Conservation (phyloP, 495 filamentous ascomycete species). For the Tuber brumale region DNA sequence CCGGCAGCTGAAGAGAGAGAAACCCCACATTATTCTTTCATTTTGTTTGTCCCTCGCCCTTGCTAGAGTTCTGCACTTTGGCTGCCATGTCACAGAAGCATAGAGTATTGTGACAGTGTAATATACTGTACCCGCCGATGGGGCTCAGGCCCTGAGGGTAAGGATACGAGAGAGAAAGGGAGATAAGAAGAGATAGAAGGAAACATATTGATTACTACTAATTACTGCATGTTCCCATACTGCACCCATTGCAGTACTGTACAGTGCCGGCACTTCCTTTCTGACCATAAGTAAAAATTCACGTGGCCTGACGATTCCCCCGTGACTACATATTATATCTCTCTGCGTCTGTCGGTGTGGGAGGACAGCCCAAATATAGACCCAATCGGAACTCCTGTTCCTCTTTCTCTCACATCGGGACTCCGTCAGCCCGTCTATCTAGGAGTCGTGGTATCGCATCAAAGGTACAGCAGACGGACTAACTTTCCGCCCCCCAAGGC, state of each 20-base stretch:
- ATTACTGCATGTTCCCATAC: not conserved
- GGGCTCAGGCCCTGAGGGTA: not conserved
- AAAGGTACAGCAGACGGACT: not conserved
- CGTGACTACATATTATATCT: not conserved
- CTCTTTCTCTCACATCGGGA: not conserved
- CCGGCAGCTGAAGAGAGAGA: not conserved
- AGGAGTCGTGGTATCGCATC: not conserved
- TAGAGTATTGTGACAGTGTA: not conserved
- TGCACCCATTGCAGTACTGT: not conserved
- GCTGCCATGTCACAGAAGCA: not conserved
- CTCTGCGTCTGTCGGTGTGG: not conserved
- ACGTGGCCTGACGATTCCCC: not conserved
- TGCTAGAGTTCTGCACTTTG: not conserved
- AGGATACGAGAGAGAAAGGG: not conserved
- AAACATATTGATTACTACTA: not conserved
- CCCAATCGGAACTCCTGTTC: not conserved
- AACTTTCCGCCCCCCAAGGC: not conserved
- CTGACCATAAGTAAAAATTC: not conserved
- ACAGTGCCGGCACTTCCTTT: not conserved
- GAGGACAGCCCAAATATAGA: not conserved
- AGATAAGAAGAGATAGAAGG: not conserved
- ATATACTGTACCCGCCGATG: not conserved
- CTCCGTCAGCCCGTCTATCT: not conserved
- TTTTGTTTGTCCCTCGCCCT: not conserved
- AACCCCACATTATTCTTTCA: too few relatives aligned